These are phyloP conservation scores for Ogataea paraovalis DNA, from an alignment of 805 yeast genomes.

Conservation along the genomic window DNA sequence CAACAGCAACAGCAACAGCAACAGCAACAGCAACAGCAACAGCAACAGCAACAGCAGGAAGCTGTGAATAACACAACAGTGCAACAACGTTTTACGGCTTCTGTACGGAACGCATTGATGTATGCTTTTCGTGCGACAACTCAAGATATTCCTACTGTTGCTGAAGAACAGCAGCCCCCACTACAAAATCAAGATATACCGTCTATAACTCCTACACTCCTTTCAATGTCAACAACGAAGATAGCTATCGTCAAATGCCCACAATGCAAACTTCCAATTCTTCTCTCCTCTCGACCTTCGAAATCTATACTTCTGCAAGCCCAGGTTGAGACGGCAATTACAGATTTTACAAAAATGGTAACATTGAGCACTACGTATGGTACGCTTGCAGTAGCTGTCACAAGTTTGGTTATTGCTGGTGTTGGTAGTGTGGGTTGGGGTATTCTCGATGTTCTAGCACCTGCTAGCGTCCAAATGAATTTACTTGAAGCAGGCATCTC, in stretches of 20 bases:
- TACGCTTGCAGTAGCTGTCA: background rate
- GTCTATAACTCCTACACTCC: conserved; percentile 8
- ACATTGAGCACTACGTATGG: background rate
- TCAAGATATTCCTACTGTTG: background rate
- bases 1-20: too few species aligned
- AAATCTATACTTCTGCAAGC: conserved; percentile 16
- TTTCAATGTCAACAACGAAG: conserved; percentile 8
- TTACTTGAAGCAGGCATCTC: background rate
- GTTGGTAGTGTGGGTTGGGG: background rate
- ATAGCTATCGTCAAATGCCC: conserved; percentile 31
- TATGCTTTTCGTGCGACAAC: background rate
- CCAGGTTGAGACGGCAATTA: background rate
- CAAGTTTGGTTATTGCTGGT: background rate
- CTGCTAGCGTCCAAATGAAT: background rate
- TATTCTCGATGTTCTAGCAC: background rate
- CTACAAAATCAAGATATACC: conserved; percentile 3
- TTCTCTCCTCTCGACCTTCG: conserved; percentile 19
- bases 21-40: too few species aligned
- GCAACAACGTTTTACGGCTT: background rate
- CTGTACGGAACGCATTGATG: background rate
- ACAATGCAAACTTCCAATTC: conserved; percentile 33
- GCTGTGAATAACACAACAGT: background rate
- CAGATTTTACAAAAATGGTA: background rate
- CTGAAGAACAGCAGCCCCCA: background rate
- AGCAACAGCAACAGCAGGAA: too few species aligned